phyloP scores from a whole-genome alignment of 1,139 yeast genomes.

The Blastobotrys illinoisensis region DNA sequence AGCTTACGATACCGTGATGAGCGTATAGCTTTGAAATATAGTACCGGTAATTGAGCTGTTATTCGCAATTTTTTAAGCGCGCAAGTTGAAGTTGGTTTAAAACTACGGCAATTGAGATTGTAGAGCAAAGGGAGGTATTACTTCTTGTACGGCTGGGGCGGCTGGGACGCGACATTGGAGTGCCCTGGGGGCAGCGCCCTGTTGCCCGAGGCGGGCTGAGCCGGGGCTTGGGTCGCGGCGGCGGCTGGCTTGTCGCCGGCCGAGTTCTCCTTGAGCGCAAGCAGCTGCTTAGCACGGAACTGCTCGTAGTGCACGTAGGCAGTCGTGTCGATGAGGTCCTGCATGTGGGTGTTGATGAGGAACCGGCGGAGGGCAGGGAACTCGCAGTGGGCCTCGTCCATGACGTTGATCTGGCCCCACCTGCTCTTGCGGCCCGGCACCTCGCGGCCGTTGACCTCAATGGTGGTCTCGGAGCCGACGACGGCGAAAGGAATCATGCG shows the following conservation, averaged over 20 bases:
- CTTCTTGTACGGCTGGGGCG: too few species aligned
- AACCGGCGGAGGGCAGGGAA: constrained; percentile 90
- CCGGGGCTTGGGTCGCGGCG: too few species aligned
- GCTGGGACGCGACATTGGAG: too few species aligned
- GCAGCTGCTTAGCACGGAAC: constrained; percentile 88
- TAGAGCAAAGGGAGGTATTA: too few species aligned
- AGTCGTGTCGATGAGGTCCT: constrained; percentile 92
- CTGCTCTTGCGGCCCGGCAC: constrained; percentile 88
- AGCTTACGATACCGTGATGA: too few species aligned
- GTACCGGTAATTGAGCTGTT: too few species aligned
- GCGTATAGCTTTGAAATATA: too few species aligned
- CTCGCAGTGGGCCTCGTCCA: constrained; percentile 92
- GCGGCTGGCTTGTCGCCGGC: not conserved
- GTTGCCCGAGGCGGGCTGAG: too few species aligned
- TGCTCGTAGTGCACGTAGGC: constrained; percentile 84
- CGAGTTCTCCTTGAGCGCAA: constrained; percentile 89
- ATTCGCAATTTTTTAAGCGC: too few species aligned
- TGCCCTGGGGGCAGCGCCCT: too few species aligned
- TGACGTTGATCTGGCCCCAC: constrained; percentile 86
- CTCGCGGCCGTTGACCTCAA: constrained; percentile 53
- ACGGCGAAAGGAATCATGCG: constrained; percentile 79
- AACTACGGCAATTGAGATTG: too few species aligned
- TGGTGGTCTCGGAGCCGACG: constrained; percentile 79
- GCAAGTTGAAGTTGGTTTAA: too few species aligned
- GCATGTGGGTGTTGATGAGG: constrained; percentile 90